These are phyloP conservation scores for Colletotrichum limetticola DNA, from an alignment of 2,329 filamentous ascomycete genomes.

Conservation along the genomic window DNA sequence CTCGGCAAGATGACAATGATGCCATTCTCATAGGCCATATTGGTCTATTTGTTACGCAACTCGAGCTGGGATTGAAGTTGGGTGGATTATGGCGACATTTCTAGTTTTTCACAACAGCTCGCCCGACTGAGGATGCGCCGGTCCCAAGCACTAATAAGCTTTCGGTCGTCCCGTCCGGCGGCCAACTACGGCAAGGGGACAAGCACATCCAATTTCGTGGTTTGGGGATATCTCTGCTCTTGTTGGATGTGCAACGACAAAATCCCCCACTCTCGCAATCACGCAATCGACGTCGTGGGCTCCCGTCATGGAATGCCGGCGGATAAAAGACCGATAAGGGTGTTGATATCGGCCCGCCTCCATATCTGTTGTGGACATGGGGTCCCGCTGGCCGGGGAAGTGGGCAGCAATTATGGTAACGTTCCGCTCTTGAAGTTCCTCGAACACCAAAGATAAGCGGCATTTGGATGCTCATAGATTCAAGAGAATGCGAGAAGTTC, in stretches of 20 bases:
- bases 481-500: not conserved
- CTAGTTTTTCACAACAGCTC: not conserved
- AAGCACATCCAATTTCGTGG: not conserved
- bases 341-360: not conserved
- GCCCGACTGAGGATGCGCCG: not conserved
- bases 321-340: not conserved
- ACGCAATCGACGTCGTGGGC: not conserved
- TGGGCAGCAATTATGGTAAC: not conserved
- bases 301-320: not conserved
- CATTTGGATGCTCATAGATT: not conserved
- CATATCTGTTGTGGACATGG: not conserved
- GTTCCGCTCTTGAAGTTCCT: not conserved
- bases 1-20: not conserved
- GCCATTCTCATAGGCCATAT: not conserved
- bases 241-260: not conserved
- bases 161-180: not conserved
- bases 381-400: not conserved
- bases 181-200: not conserved
- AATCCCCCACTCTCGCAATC: not conserved
- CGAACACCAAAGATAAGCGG: not conserved
- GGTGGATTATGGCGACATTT: constrained; percentile 10
- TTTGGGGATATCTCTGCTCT: not conserved
- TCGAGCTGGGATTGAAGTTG: not conserved
- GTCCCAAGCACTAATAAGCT: not conserved
- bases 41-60: constrained; percentile 1